These are phyloP conservation scores for Trifolium pratense DNA, from an alignment of 306 rosid genomes.

Conservation along the genomic window DNA sequence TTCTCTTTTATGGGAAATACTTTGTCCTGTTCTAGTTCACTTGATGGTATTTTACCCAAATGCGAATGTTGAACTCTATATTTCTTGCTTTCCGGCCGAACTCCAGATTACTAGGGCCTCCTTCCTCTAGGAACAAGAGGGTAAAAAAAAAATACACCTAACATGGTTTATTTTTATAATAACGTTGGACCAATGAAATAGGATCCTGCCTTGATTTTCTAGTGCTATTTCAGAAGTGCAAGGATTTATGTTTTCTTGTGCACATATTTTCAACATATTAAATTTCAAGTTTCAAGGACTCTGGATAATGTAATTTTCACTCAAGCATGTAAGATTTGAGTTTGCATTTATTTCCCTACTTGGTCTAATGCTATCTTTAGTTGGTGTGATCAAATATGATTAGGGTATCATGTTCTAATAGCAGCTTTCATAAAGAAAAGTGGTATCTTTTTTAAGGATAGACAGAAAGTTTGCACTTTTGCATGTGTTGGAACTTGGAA, in stretches of 20 bases:
- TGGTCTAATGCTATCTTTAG: slow-evolving; percentile 22
- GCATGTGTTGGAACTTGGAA: slow-evolving; percentile 13
- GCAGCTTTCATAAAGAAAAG: not conserved
- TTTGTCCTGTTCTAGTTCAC: slow-evolving; percentile 20
- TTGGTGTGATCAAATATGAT: slow-evolving; percentile 25
- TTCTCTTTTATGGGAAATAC: slow-evolving; percentile 28
- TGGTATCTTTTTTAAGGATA: slow-evolving; percentile 5
- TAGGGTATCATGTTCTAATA: not conserved
- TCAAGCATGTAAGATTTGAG: slow-evolving; percentile 1
- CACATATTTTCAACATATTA: not conserved
- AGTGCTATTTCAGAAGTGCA: slow-evolving; percentile 24
- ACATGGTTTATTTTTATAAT: slow-evolving; percentile 19
- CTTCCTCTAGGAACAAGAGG: no score
- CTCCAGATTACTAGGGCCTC: no score
- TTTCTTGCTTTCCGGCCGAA: no score
- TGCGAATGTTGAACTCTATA: not conserved
- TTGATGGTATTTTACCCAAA: not conserved
- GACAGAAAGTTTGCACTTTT: slow-evolving; percentile 15
- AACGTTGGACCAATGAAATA: not conserved
- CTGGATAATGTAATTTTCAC: slow-evolving; percentile 19
- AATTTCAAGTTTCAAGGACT: slow-evolving; percentile 6
- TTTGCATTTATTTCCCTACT: slow-evolving; percentile 19
- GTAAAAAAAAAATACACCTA: no score
- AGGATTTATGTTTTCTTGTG: slow-evolving; percentile 11
- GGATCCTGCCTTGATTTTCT: slow-evolving; percentile 5